Percentiles rank a stretch among this genome's conserved stretches.
Evolutionary conservation across 495 filamentous ascomycete species (phyloP).

Genomic region (Paragyromitra xinjiangensis): DNA sequence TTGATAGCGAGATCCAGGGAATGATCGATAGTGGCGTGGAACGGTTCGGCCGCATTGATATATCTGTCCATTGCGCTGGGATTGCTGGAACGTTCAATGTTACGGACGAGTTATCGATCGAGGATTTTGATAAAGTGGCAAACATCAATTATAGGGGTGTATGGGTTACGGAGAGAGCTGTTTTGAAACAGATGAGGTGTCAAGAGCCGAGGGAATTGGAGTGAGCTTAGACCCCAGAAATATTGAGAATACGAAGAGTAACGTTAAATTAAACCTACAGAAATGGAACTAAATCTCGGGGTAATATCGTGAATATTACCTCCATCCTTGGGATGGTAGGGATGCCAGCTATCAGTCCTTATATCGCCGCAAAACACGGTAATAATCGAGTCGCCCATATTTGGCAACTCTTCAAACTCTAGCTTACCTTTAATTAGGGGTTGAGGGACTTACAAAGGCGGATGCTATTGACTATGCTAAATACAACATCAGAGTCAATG

Average conservation of each 20-base stretch:
- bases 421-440: slow-evolving; percentile 11
- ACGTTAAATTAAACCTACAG: not conserved
- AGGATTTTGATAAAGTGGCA: slow-evolving; percentile 23
- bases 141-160: slow-evolving; percentile 21
- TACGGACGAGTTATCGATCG: slow-evolving; percentile 17
- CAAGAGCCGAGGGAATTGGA: slow-evolving; percentile 18
- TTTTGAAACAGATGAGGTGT: slow-evolving; percentile 31
- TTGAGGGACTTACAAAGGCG: slow-evolving; percentile 29
- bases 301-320: slow-evolving; percentile 17
- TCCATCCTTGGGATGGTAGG: slow-evolving; percentile 1
- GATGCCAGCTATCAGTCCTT: not conserved
- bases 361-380: slow-evolving; percentile 26
- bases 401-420: not conserved
- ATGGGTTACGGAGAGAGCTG: slow-evolving; percentile 20
- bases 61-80: slow-evolving; percentile 59
- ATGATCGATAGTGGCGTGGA: slow-evolving; percentile 55
- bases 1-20: slow-evolving; percentile 51
- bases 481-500: slow-evolving; percentile 19
- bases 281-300: not conserved
- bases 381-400: not conserved
- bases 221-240: not conserved
- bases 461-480: slow-evolving; percentile 25
- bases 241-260: not conserved
- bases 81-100: slow-evolving; percentile 5
- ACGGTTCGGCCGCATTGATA: slow-evolving; percentile 60